Evolutionary conservation across 2,329 filamentous ascomycete species (phyloP), one percentile per base, ranked within the genome.

Genomic region (Talaromyces sp.): DNA sequence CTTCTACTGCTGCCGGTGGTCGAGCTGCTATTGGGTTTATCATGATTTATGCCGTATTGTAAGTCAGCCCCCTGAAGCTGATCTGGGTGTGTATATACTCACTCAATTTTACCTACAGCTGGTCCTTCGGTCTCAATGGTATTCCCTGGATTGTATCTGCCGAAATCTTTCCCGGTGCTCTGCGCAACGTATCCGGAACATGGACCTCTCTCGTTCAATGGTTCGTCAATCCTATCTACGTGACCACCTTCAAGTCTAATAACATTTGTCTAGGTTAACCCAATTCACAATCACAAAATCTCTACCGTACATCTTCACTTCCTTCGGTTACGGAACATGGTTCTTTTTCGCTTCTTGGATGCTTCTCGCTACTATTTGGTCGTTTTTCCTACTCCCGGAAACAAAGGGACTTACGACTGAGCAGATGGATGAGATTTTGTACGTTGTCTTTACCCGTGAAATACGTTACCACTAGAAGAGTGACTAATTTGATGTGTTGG

Each of bases 141-240:
- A 61, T 76, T 0, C 74, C 73, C 0, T 77, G 74, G 73, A 76
- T 77, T 60, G 72, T 77, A n/a, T 73, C 71, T 1, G 68, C 74
- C 1, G 75, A 77, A 61, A 77, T 77, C 22, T 77, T 77, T 62
- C 74, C 75, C 0, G 66, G 67, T 3, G 69, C 69, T 0, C 63
- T 77, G 17, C 66, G 74, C 5, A 71, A 68, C 17, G 67, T 77
- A 21, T 45, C 41, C 15, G 41, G 41, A 28, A 45, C 41, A n/a
- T 45, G 41, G 41, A 7, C 41, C 25, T 21, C 41, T 7, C 41
- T 45, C 4, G 41, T 45, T 13, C 21, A 45, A 45, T 45, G 41
- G 41, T 28, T 3, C 22, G 41, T 45, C 15, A 19, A 10, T 9
- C 21, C 10, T 28, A 8, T 13, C 7, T 15, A 13, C 10, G 1